Conservation (phyloP, 1,284 basidiomycete genomes). For the Ganoderma sinense region DNA sequence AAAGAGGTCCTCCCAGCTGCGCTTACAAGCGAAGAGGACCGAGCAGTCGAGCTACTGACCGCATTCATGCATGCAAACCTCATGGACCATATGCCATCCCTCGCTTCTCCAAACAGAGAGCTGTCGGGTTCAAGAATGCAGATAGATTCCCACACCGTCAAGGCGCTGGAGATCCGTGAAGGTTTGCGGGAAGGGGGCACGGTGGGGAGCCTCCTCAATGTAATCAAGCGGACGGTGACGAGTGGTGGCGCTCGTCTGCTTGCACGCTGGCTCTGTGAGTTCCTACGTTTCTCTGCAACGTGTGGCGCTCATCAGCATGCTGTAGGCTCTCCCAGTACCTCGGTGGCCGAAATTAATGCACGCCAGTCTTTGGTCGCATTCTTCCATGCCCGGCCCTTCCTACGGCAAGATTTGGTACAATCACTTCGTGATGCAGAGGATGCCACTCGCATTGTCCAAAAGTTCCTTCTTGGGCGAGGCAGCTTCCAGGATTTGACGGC, state of each 20-base stretch:
- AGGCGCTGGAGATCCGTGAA: constrained; percentile 88
- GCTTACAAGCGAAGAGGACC: constrained; percentile 49
- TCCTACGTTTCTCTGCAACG: not conserved
- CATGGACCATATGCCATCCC: constrained; percentile 80
- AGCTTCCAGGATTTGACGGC: constrained; percentile 71
- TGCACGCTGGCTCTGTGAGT: constrained; percentile 77
- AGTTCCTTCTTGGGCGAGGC: constrained; percentile 77
- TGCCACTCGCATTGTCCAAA: constrained; percentile 81
- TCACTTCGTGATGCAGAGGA: constrained; percentile 73
- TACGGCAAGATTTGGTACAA: constrained; percentile 73
- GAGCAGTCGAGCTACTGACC: constrained; percentile 74
- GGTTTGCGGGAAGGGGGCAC: constrained; percentile 76
- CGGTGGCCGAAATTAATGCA: constrained; percentile 72
- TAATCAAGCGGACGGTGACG: constrained; percentile 83
- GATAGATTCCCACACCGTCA: constrained; percentile 91
- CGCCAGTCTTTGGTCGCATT: constrained; percentile 85
- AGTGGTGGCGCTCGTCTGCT: constrained; percentile 84
- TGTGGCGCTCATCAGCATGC: constrained; percentile 3
- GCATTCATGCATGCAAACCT: constrained; percentile 76
- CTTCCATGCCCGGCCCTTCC: constrained; percentile 69
- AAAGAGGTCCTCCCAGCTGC: constrained; percentile 15
- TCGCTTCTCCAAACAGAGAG: constrained; percentile 71
- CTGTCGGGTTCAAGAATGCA: constrained; percentile 73
- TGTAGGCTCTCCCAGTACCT: constrained; percentile 87
- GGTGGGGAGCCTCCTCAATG: constrained; percentile 80